Evolutionary conservation across 768 basidiomycete genomes (phyloP), one percentile per base, ranked within the genome.

Genomic region (Rhodocollybia butyracea): DNA sequence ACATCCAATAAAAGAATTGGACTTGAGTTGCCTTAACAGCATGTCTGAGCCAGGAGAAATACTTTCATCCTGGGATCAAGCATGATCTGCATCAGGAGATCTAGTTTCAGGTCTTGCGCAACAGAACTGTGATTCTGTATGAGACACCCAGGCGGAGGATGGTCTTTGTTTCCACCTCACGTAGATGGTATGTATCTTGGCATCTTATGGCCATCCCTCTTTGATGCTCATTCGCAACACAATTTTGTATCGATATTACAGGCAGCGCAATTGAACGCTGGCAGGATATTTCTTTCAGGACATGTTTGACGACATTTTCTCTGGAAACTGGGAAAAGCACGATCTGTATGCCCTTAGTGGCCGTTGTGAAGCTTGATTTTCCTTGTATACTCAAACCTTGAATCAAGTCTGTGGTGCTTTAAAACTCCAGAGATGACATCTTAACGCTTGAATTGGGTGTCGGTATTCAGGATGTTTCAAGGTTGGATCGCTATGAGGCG

Each of bases 251-350:
- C 7, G 39, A 22, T 5, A 26, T 26, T 6, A 5, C 72, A 81
- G 90, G 89, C 6, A 89, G 89, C 7, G 69, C 81, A 0, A 82
- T 91, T 26, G 91, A 94, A 66, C 76, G 91, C 12, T 87, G 85
- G 86, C 83, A 88, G 67, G 85, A 89, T 66, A 66, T 74, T 1
- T 64, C 60, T 5, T 85, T 83, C 68, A 73, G 84, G 47, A 71
- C 69, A 4, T 88, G 83, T 63, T 89, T 86, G 71, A 70, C 5
- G 78, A 82, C 46, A 85, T 90, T 46, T 72, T 90, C 43, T 66
- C 64, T 26, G 85, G 86, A 0, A 70, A 80, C 48, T 89, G 87
- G 86, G 73, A 73, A 31, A 63, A 74, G 38, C 86, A 89, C 61
- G 85, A 89, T 64, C 81, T 86, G 3, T 89, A 83, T 59, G 83